Evolutionary conservation across 768 basidiomycete species (phyloP).

Genomic region (Agrocybe pediades): DNA sequence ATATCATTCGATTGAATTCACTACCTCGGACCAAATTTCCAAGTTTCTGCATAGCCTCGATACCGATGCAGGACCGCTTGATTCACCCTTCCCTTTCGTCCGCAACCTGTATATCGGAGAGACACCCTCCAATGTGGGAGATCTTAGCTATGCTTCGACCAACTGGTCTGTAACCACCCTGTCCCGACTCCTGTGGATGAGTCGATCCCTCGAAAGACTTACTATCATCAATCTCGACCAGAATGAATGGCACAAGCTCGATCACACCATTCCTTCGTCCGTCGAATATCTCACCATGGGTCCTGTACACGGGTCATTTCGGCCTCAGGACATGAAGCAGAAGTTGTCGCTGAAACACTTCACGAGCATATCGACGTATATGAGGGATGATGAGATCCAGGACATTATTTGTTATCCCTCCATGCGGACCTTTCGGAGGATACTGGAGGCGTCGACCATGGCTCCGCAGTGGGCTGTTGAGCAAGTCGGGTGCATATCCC

Average conservation of each 20-base stretch:
- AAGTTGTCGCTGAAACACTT: constrained; percentile 25
- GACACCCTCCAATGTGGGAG: constrained; percentile 11
- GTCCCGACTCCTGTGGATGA: constrained; percentile 30
- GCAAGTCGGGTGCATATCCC: constrained; percentile 27
- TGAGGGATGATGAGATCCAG: constrained; percentile 36
- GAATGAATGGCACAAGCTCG: constrained; percentile 28
- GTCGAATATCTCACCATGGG: constrained; percentile 33
- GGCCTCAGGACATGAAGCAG: constrained; percentile 26
- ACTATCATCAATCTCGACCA: constrained; percentile 33
- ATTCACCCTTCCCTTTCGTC: constrained; percentile 22
- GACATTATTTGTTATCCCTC: constrained; percentile 29
- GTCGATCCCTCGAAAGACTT: constrained; percentile 27
- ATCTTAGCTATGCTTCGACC: constrained; percentile 30
- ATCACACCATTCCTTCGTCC: constrained; percentile 29
- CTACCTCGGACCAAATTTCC: constrained; percentile 17
- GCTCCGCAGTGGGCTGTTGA: constrained; percentile 24
- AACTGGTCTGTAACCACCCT: constrained; percentile 33
- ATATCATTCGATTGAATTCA: constrained; percentile 26
- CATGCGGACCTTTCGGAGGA: constrained; percentile 27
- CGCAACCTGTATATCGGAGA: constrained; percentile 34
- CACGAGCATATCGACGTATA: constrained; percentile 34
- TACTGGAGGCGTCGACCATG: constrained; percentile 22
- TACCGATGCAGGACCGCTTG: constrained; percentile 15
- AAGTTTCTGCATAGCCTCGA: constrained; percentile 23
- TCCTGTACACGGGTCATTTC: constrained; percentile 35